phyloP scores from a whole-genome alignment of 148 eudicot genomes.

The Dysphania ambrosioides region DNA sequence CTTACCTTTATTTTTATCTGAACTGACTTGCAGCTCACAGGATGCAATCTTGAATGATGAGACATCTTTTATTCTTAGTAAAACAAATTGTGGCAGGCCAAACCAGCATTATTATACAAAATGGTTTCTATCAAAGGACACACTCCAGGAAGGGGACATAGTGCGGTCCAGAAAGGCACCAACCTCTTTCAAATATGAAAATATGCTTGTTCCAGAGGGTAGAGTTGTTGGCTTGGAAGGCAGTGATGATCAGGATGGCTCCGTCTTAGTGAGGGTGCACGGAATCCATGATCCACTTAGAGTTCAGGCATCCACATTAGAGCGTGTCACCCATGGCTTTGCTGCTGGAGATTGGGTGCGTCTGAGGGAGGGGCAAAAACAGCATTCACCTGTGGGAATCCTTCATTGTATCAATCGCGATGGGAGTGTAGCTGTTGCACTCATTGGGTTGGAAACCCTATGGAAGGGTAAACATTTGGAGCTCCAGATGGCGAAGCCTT shows the following conservation, averaged over 20 bases:
- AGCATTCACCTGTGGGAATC: conserved; percentile 71
- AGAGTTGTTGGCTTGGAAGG: conserved; percentile 62
- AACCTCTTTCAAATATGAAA: conserved; percentile 49
- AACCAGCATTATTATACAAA: conserved; percentile 45
- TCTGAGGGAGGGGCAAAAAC: conserved; percentile 51
- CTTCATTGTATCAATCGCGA: conserved; percentile 64
- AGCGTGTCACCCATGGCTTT: conserved; percentile 67
- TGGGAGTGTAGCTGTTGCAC: conserved; percentile 60
- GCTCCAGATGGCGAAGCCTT: conserved; percentile 66
- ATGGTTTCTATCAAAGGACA: conserved; percentile 78
- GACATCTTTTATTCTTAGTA: conserved; percentile 32
- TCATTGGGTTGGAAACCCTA: conserved; percentile 59
- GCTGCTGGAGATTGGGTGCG: conserved; percentile 90
- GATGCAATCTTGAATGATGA: conserved; percentile 41
- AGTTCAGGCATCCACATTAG: conserved; percentile 47
- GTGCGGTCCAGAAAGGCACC: conserved; percentile 72
- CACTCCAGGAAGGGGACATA: conserved; percentile 69
- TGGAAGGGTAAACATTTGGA: conserved; percentile 67
- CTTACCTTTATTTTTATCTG: conserved; percentile 11
- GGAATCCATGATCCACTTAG: conserved; percentile 76
- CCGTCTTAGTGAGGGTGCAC: conserved; percentile 66
- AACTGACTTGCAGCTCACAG: conserved; percentile 48
- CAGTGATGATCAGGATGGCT: conserved; percentile 40
- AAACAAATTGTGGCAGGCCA: conserved; percentile 29
- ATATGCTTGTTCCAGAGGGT: conserved; percentile 75